phyloP scores from a whole-genome alignment of 331 rosid genomes.

The Erythrophleum ivorense region DNA sequence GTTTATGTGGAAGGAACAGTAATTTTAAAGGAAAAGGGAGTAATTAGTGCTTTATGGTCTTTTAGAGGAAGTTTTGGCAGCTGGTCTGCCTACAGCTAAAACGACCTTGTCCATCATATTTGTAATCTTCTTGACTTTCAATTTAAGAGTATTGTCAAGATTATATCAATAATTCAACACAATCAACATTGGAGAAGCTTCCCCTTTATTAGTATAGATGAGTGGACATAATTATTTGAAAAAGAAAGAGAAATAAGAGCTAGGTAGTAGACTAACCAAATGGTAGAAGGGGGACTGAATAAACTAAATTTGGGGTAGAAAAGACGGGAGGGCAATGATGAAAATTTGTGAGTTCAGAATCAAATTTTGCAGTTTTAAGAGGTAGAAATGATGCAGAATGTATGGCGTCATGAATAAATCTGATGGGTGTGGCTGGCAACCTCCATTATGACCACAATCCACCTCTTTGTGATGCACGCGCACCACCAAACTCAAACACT shows the following conservation, averaged over 20 bases:
- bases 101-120: conserved; percentile 38
- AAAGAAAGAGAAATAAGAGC: conserved; percentile 23
- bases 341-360: conserved; percentile 62
- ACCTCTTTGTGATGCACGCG: conserved; percentile 87
- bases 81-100: conserved; percentile 30
- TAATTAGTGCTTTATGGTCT: conserved; percentile 60
- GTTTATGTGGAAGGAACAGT: conserved; percentile 45
- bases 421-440: conserved; percentile 83
- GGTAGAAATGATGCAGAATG: conserved; percentile 68
- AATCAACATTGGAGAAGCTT: conserved; percentile 48
- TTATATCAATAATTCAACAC: conserved; percentile 53
- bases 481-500: conserved; percentile 84
- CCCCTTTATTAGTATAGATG: conserved; percentile 28
- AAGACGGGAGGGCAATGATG: conserved; percentile 54
- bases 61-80: conserved; percentile 53
- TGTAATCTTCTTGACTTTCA: conserved; percentile 57
- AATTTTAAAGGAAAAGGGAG: conserved; percentile 64
- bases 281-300: conserved; percentile 24
- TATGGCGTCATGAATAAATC: conserved; percentile 77
- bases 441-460: conserved; percentile 79
- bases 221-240: conserved; percentile 2
- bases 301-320: conserved; percentile 26
- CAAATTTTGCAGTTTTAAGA: conserved; percentile 51
- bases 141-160: conserved; percentile 57
- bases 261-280: conserved; percentile 25